These are phyloP conservation scores for Cladophialophora chaetospira DNA, from an alignment of 2,329 filamentous ascomycete species.

Conservation along the genomic window DNA sequence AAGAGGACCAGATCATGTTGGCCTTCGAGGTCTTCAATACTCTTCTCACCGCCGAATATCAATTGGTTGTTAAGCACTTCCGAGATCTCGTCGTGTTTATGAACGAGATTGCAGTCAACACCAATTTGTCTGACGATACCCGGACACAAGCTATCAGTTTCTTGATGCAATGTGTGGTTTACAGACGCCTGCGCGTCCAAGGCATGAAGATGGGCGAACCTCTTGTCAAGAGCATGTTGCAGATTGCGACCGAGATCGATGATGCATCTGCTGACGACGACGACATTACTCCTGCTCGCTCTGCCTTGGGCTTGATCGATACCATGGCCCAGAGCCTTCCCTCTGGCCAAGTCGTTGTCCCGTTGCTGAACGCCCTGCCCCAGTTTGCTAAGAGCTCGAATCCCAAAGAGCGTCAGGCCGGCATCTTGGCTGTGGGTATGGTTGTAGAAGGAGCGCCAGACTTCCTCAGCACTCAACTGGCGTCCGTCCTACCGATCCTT, in stretches of 20 bases:
- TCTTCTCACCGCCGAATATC: slow-evolving; percentile 83
- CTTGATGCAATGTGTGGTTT: slow-evolving; percentile 87
- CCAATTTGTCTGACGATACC: slow-evolving; percentile 76
- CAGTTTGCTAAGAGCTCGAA: slow-evolving; percentile 75
- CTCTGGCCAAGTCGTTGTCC: slow-evolving; percentile 90
- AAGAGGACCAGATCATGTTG: slow-evolving; percentile 86
- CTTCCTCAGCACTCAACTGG: slow-evolving; percentile 91
- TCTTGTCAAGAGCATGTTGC: slow-evolving; percentile 82
- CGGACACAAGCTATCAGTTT: slow-evolving; percentile 89
- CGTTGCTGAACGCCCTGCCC: slow-evolving; percentile 82
- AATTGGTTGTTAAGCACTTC: slow-evolving; percentile 80
- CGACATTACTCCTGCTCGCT: slow-evolving; percentile 80
- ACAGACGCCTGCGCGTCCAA: slow-evolving; percentile 94
- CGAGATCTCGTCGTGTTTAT: slow-evolving; percentile 91
- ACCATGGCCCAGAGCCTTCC: slow-evolving; percentile 85
- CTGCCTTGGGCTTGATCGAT: slow-evolving; percentile 84
- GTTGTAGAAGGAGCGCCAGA: slow-evolving; percentile 96
- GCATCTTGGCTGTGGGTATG: slow-evolving; percentile 88
- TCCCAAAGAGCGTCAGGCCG: slow-evolving; percentile 80
- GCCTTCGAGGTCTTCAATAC: slow-evolving; percentile 97
- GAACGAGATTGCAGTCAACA: slow-evolving; percentile 80
- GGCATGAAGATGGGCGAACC: slow-evolving; percentile 82
- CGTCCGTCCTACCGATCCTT: slow-evolving; percentile 80
- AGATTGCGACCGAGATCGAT: slow-evolving; percentile 85
- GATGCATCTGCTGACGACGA: slow-evolving; percentile 67